Evolutionary conservation across 129 eudicot species (phyloP).

Genomic region (Pulicaria dysenterica): DNA sequence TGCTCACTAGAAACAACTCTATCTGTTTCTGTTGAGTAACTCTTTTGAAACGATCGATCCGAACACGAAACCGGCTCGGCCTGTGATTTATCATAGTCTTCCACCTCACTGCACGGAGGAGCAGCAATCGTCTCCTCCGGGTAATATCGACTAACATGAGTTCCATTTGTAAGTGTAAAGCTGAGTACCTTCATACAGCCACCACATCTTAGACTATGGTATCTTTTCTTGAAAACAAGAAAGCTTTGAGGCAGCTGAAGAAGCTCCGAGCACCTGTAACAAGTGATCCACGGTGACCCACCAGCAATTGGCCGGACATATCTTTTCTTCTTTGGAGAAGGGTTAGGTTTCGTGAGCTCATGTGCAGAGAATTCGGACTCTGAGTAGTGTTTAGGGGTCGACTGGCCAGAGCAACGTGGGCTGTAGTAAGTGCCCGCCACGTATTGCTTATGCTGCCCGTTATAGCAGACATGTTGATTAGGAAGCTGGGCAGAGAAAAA

Average conservation of each 20-base stretch:
- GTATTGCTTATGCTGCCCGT: conserved; percentile 20
- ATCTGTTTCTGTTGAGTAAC: conserved; percentile 57
- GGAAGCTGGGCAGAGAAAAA: conserved; percentile 62
- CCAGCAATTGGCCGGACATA: conserved; percentile 72
- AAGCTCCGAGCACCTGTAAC: conserved; percentile 59
- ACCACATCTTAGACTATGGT: conserved; percentile 64
- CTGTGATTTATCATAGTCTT: conserved; percentile 33
- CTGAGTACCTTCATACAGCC: conserved; percentile 63
- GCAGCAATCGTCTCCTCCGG: conserved; percentile 40
- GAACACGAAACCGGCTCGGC: conserved; percentile 55
- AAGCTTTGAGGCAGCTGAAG: conserved; percentile 82
- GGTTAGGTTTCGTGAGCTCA: conserved; percentile 26
- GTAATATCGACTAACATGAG: conserved; percentile 48
- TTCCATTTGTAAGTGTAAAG: conserved; percentile 49
- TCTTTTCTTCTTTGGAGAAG: conserved; percentile 43
- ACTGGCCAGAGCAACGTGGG: conserved; percentile 33
- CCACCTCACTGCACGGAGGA: conserved; percentile 79
- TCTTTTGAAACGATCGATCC: conserved; percentile 51
- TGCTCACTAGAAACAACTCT: conserved; percentile 42
- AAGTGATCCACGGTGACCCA: conserved; percentile 69
- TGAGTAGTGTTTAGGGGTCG: conserved; percentile 40
- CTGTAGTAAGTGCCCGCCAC: conserved; percentile 39
- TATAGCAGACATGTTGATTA: conserved; percentile 31
- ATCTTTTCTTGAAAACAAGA: conserved; percentile 56
- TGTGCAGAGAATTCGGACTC: conserved; percentile 42